phyloP scores from a whole-genome alignment of 768 basidiomycete species.

The Lactarius hengduanensis region DNA sequence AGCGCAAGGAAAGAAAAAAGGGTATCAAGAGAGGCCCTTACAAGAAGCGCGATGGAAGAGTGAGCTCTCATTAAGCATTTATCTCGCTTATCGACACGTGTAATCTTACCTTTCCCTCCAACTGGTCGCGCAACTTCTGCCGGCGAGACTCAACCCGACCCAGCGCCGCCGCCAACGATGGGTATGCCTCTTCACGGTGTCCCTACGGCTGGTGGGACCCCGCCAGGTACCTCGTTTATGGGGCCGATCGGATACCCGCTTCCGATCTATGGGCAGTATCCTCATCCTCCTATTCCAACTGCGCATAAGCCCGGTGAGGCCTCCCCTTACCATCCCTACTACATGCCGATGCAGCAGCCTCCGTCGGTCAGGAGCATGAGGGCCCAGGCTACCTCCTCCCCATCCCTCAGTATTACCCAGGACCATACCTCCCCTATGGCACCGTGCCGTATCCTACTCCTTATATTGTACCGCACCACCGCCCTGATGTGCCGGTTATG shows the following conservation, averaged over 20 bases:
- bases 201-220: slow-evolving; percentile 36
- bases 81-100: slow-evolving; percentile 25
- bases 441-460: slow-evolving; percentile 47
- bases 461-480: slow-evolving; percentile 45
- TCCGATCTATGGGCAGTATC: slow-evolving; percentile 56
- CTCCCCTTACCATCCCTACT: slow-evolving; percentile 53
- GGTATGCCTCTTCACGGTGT: slow-evolving; percentile 35
- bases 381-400: slow-evolving; percentile 34
- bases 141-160: slow-evolving; percentile 45
- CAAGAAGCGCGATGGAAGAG: slow-evolving; percentile 94
- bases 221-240: slow-evolving; percentile 55
- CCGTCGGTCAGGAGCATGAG: slow-evolving; percentile 40
- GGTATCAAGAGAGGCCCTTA: slow-evolving; percentile 85
- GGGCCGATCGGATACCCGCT: slow-evolving; percentile 52
- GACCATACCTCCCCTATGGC: slow-evolving; percentile 48
- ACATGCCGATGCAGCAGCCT: slow-evolving; percentile 44
- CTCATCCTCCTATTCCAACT: slow-evolving; percentile 44
- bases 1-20: slow-evolving; percentile 89
- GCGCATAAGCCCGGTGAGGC: slow-evolving; percentile 52
- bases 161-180: slow-evolving; percentile 36
- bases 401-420: slow-evolving; percentile 44
- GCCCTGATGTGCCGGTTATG: slow-evolving; percentile 33
- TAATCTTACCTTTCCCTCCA: slow-evolving; percentile 27
- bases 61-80: slow-evolving; percentile 41
- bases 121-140: slow-evolving; percentile 56